Percentiles rank a stretch among this genome's conserved stretches.
Conservation (phyloP, 805 yeast species). For the Candida quercuum region DNA sequence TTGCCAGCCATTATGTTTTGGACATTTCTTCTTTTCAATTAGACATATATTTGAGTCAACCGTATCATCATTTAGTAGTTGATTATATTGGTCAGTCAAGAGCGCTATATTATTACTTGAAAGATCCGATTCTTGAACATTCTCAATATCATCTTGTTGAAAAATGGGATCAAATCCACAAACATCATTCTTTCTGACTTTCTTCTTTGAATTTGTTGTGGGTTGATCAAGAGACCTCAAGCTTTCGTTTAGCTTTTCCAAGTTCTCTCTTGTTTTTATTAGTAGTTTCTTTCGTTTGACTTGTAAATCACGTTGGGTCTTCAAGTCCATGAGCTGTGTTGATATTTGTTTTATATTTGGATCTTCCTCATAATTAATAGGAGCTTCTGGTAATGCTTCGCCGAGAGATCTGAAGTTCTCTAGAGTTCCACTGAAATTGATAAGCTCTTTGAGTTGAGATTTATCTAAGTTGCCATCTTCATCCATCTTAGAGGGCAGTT, state of each 20-base stretch:
- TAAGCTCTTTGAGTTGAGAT: constrained; percentile 9
- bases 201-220: constrained; percentile 6
- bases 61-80: constrained; percentile 5
- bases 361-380: constrained; percentile 20
- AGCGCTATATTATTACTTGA: constrained; percentile 11
- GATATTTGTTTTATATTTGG: constrained; percentile 7
- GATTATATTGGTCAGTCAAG: constrained; percentile 5
- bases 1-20: constrained; percentile 49
- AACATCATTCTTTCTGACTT: constrained; percentile 37
- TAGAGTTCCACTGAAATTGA: constrained; percentile 6
- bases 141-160: constrained; percentile 5
- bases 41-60: constrained; percentile 34
- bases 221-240: constrained; percentile 5
- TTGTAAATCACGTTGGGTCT: constrained; percentile 2
- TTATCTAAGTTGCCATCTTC: constrained; percentile 4
- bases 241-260: constrained; percentile 22
- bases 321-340: neutral
- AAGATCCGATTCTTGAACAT: constrained; percentile 16
- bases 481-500: constrained; percentile 1
- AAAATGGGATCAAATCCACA: constrained; percentile 45
- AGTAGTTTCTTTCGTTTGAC: constrained; percentile 15
- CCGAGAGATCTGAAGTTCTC: constrained; percentile 29
- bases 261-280: constrained; percentile 18
- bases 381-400: constrained; percentile 36
- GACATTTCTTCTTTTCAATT: constrained; percentile 50